Percentiles rank a stretch among this genome's conserved stretches.
Conservation (phyloP, 2,329 filamentous ascomycete species). For the Pseudonectria foliicola region DNA sequence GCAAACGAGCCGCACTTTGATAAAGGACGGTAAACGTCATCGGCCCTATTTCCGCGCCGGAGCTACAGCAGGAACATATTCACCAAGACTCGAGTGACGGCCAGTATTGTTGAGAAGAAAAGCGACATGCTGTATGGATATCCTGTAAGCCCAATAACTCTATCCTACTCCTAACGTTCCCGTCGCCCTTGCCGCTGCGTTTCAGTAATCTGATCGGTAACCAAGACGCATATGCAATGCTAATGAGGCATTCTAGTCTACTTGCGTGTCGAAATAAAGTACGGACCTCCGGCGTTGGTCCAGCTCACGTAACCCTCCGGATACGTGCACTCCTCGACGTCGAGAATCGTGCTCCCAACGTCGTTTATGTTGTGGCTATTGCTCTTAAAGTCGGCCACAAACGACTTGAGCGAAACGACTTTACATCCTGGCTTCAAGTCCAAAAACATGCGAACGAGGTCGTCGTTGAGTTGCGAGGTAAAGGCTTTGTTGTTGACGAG, state of each 20-base stretch:
- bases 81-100: background rate
- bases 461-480: conserved; percentile 76
- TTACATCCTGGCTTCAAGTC: conserved; percentile 87
- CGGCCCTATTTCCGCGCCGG: background rate
- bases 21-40: conserved; percentile 17
- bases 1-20: conserved; percentile 44
- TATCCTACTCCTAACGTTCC: conserved; percentile 13
- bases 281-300: conserved; percentile 76
- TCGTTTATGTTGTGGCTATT: conserved; percentile 69
- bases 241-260: conserved; percentile 28
- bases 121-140: conserved; percentile 25
- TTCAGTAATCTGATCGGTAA: conserved; percentile 7
- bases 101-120: conserved; percentile 8
- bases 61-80: conserved; percentile 1
- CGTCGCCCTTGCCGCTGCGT: conserved; percentile 12
- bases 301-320: conserved; percentile 79
- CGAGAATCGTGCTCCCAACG: conserved; percentile 73
- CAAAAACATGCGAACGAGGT: conserved; percentile 80
- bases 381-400: conserved; percentile 73
- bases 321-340: conserved; percentile 58
- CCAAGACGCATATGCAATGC: conserved; percentile 16
- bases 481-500: conserved; percentile 98
- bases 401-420: conserved; percentile 87
- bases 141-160: conserved; percentile 23
- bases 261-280: conserved; percentile 82